Conservation (phyloP, 2,329 filamentous ascomycete species). For the Botryotinia convoluta region DNA sequence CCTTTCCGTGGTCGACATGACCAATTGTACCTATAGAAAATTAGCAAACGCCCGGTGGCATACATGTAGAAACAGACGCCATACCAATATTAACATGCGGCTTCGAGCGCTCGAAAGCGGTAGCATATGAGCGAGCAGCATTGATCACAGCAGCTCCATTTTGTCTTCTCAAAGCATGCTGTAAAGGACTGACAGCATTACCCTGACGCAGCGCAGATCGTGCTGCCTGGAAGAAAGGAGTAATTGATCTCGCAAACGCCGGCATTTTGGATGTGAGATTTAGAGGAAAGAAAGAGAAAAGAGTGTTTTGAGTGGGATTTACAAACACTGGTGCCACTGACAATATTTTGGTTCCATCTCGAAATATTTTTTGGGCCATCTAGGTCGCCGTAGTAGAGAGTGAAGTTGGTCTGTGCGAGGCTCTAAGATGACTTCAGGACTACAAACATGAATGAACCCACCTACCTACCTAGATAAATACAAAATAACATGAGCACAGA, state of each 20-base stretch:
- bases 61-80: constrained; percentile 26
- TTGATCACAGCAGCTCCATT: constrained; percentile 63
- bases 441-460: not conserved
- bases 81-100: constrained; percentile 97
- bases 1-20: constrained; percentile 99
- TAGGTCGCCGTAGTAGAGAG: constrained; percentile 16
- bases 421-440: not conserved
- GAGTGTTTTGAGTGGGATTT: constrained; percentile 11
- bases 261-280: constrained; percentile 62
- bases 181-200: constrained; percentile 71
- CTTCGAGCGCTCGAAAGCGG: constrained; percentile 80
- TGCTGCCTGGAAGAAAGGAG: constrained; percentile 79
- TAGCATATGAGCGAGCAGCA: constrained; percentile 62
- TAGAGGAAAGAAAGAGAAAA: constrained; percentile 17
- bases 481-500: not conserved
- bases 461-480: not conserved
- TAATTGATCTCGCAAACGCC: constrained; percentile 72
- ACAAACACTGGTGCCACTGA: constrained; percentile 15
- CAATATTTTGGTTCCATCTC: constrained; percentile 20
- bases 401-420: constrained; percentile 6
- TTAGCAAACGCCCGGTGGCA: constrained; percentile 23
- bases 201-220: constrained; percentile 69
- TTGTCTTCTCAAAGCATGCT: constrained; percentile 63
- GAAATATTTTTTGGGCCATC: constrained; percentile 21
- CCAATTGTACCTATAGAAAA: constrained; percentile 78